Base-by-base conservation (phyloP, 2,329 filamentous ascomycete genomes). In the Hysterium pulicare region DNA sequence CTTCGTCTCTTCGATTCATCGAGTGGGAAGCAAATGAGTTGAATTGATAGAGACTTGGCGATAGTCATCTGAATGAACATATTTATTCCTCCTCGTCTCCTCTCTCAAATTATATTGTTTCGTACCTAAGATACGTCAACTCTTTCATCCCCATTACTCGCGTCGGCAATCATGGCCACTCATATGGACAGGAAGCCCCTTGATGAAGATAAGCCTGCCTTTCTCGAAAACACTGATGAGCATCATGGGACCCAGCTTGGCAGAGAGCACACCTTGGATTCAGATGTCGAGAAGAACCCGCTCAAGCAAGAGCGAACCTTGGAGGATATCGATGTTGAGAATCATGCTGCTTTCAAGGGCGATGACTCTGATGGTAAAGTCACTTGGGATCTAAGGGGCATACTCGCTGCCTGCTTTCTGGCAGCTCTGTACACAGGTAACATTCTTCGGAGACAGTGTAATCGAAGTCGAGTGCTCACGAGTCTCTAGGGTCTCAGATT, bases 361-460 rank as follows among this genome's bases (percentile, higher is more conserved):
- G 66, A 70, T 42, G 59, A 68, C 36, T 68, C 64, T 21, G 65
- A 69, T 47, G 66, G 67, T 21, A 66, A 67, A 38, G 57, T 69
- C 11, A 50, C 53, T 1, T 70, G 66, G 65, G 64, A 48, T 19
- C 16, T 53, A 1, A 57, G 61, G 21, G 58, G 62, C 40, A 54
- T 67, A 6, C 51, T 67, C 8, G 61, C 66, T 28, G 60, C 63
- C 6, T 54, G 58, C 6, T 70, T 64, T 40, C 54, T 69, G 20
- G 59, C 64, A 10, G 66, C 62, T 21, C 44, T 69, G 7, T 69
- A 69, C 42, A 68, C 64, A 10, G 64, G 58, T 61, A 45, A 16
- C 47, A 8, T n/a, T 19, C 10, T 39, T 16, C 22, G 8, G n/a
- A 22, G 23, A 21, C 17, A 21, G n/a, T 21, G 8, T 16, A 48